phyloP scores from a whole-genome alignment of 805 yeast species.

The Nakazawaea ambrosiae region DNA sequence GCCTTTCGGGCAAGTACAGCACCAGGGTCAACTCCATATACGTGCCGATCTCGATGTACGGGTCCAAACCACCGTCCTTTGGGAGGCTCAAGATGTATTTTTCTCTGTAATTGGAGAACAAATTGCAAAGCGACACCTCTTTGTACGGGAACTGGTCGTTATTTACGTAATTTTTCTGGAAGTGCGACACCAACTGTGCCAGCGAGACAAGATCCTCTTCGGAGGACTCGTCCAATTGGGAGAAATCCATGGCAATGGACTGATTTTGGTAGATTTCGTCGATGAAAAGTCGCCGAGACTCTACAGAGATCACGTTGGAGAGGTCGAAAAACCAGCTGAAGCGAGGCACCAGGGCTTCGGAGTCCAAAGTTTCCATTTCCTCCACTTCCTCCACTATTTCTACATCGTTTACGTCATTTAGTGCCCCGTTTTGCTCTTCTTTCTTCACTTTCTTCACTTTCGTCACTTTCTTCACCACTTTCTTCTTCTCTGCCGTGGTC shows the following conservation, averaged over 20 bases:
- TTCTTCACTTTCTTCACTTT: conserved; percentile 4
- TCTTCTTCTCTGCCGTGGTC: conserved; percentile 1
- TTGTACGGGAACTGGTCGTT: conserved; percentile 20
- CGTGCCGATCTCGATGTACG: conserved; percentile 54
- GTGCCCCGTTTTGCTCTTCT: conserved; percentile 3
- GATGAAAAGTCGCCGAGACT: conserved; percentile 26
- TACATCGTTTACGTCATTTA: conserved; percentile 1
- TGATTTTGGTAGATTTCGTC: conserved; percentile 21
- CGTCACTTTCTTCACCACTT: conserved; percentile 3
- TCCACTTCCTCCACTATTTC: conserved; percentile 11
- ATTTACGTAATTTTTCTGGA: conserved; percentile 21
- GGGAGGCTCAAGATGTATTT: conserved; percentile 41
- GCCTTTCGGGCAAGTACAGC: conserved; percentile 32
- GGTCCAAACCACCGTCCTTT: conserved; percentile 52
- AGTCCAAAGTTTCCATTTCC: conserved; percentile 10
- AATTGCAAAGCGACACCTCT: conserved; percentile 23
- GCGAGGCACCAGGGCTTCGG: too few species aligned
- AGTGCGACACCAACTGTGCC: conserved; percentile 12
- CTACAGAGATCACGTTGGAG: conserved; percentile 17
- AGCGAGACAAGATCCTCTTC: conserved; percentile 7
- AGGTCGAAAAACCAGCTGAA: conserved; percentile 19
- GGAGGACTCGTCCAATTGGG: conserved; percentile 17
- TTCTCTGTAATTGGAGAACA: conserved; percentile 43
- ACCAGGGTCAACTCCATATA: conserved; percentile 36
- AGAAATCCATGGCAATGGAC: conserved; percentile 10